A percentile compares a stretch with the other conserved stretches of the same genome.
Evolutionary conservation across 2,329 filamentous ascomycete species (phyloP).

Genomic region (Aspergillus sp.): DNA sequence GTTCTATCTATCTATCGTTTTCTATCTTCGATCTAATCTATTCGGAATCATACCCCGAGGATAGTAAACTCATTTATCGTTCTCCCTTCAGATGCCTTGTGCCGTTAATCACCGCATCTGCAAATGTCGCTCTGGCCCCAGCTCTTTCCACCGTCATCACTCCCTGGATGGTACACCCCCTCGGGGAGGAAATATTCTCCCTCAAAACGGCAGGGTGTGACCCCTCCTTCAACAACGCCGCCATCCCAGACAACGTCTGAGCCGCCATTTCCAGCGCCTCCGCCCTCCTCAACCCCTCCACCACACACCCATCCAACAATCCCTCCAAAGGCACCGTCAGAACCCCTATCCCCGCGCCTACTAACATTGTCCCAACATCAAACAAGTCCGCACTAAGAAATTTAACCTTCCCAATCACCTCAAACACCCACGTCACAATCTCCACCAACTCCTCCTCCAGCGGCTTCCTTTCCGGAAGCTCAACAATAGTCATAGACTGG

Average conservation of each 20-base stretch:
- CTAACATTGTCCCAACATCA: slow-evolving; percentile 60
- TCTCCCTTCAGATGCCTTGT: slow-evolving; percentile 30
- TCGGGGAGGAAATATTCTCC: slow-evolving; percentile 63
- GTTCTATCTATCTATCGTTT: background rate
- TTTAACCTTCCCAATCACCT: slow-evolving; percentile 50
- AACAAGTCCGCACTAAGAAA: slow-evolving; percentile 54
- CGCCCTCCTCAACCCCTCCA: slow-evolving; percentile 61
- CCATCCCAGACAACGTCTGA: slow-evolving; percentile 60
- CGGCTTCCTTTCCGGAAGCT: slow-evolving; percentile 39
- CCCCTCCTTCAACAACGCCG: slow-evolving; percentile 58
- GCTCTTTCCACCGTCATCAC: slow-evolving; percentile 61
- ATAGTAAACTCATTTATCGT: slow-evolving; percentile 2
- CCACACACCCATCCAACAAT: slow-evolving; percentile 62
- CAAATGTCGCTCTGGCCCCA: slow-evolving; percentile 55
- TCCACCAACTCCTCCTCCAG: slow-evolving; percentile 42
- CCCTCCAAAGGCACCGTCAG: slow-evolving; percentile 62
- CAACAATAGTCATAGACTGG: slow-evolving; percentile 53
- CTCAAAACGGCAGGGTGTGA: slow-evolving; percentile 63
- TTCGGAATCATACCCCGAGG: no score
- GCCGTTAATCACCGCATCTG: slow-evolving; percentile 50
- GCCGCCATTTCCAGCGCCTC: slow-evolving; percentile 65
- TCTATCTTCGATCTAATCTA: background rate
- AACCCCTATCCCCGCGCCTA: slow-evolving; percentile 62
- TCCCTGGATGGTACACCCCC: slow-evolving; percentile 64
- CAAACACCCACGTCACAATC: slow-evolving; percentile 55